Base-by-base conservation (phyloP, 23 red algal species). In the Gracilariopsis chorda region DNA sequence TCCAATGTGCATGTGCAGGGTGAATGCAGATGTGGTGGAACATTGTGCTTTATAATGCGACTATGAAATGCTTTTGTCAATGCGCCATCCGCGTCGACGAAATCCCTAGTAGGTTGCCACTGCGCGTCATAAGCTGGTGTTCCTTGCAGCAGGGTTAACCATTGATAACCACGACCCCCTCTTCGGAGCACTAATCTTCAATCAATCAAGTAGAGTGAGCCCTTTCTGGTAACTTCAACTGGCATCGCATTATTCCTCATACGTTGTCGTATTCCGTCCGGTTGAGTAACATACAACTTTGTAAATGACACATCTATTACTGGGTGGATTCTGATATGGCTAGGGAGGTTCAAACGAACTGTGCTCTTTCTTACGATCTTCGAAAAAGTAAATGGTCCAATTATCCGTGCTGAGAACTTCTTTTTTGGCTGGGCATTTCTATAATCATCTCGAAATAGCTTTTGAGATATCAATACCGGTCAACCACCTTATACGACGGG, bases 51-150 rank as follows among this genome's bases (percentile, higher is more conserved):
- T 6, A 43, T 10, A 7, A 80, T 52, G 49, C 51, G 51, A 6
- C 7, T 32, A 24, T 80, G 46, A 5, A 6, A 80, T 8, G 43
- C 75, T 10, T 51, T 44, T 4, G 41, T 80, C 19, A 57, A 7
- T 52, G 44, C 51, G 48, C 75, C 75, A 57, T 80, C 75, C 36
- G 21, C 14, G 41, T 80, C 44, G 3, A 80, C 41, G 35, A 80
- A 80, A 33, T 80, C 43, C 27, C 7, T 6, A 45, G 13, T 32
- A 40, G 67, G 67, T 33, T 35, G 67, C 67, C 67, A 73, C 6
- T 9, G 5, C 21, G 67, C 67, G 23, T 73, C 67, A 36, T 46
- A n/a, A 33, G 6, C 37, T 40, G 67, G 41, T 73, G 5, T 4
- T 35, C 67, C 67, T 40, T 73, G 28, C 35, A 46, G 28, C 21